Base-by-base conservation (phyloP, 257 asterid species). In the Lycium barbarum region DNA sequence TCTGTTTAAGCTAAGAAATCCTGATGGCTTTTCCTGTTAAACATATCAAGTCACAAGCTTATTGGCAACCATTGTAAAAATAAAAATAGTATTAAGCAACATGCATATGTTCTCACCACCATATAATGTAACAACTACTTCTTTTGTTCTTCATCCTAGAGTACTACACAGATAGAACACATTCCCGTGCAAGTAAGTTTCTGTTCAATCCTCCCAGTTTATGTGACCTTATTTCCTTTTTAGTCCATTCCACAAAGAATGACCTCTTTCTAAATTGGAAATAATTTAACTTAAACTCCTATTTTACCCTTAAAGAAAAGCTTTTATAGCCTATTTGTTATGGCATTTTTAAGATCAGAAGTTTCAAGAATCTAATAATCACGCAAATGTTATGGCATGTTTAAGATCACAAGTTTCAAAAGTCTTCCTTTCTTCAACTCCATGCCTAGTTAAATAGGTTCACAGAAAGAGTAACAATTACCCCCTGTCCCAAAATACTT, bases 1-100 rank as follows among this genome's bases (percentile, higher is more conserved):
- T 89, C 99, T 91, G 86, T 93, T 96, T 90, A 96, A 90, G 94
- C 97, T 96, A 83, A 94, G 98, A 89, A 94, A 96, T 87, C 99
- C 99, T 38, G 97, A 92, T 83, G 91, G 85, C 89, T 86, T 87
- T 88, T 91, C 98, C 99, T 96, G 91, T 84, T 51, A 33, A 35
- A 26, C 70, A 80, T 14, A 76, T 9, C 47, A 20, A 54, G 83
- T 85, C 49, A 81, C 33, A 80, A 49, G 76, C 49, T 70, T 71
- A 8, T 17, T 14, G 33, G 49, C 6, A 54, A 51, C 49, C 47
- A 74, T 49, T 22, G 20, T 1, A 49, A 74, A 15, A 70, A 76
- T 7, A 76, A 26, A 3, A 10, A 12, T 53, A n/a, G 18, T 65
- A 65, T 17, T 43, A 43, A 43, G 35, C 18, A 71, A 71, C 15